Evolutionary conservation across 495 filamentous ascomycete genomes (phyloP).

Genomic region (Geopyxis carbonaria): DNA sequence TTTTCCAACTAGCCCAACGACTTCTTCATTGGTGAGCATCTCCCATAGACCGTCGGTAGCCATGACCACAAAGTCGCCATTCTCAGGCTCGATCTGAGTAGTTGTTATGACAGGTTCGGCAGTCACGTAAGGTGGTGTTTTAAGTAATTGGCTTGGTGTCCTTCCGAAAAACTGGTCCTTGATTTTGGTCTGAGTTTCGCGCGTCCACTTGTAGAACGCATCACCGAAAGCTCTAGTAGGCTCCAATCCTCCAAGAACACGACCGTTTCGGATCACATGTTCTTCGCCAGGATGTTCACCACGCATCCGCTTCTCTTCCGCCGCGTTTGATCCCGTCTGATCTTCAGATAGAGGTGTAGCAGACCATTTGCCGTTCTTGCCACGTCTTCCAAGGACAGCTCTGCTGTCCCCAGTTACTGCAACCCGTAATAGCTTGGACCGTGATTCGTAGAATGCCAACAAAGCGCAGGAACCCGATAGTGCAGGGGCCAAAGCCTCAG

Average conservation of each 20-base stretch:
- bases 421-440: conserved; percentile 64
- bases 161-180: conserved; percentile 73
- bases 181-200: conserved; percentile 63
- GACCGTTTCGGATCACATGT: conserved; percentile 65
- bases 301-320: conserved; percentile 64
- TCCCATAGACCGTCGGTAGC: conserved; percentile 98
- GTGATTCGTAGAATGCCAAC: conserved; percentile 86
- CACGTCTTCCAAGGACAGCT: conserved; percentile 73
- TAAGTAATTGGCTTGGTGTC: conserved; percentile 49
- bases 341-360: conserved; percentile 79
- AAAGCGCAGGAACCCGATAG: conserved; percentile 91
- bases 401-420: conserved; percentile 91
- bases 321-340: conserved; percentile 73
- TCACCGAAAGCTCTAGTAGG: conserved; percentile 91
- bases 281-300: conserved; percentile 77
- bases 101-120: conserved; percentile 90
- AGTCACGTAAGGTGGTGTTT: conserved; percentile 93
- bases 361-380: conserved; percentile 70
- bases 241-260: conserved; percentile 80
- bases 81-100: conserved; percentile 78
- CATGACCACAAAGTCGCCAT: conserved; percentile 90
- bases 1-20: conserved; percentile 85
- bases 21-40: conserved; percentile 97
- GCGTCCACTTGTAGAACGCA: conserved; percentile 88
- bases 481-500: conserved; percentile 80